Percentiles rank a stretch among this genome's conserved stretches.
phyloP scores from a whole-genome alignment of 2,329 filamentous ascomycete species.

The Byssoonygena ceratinophila region DNA sequence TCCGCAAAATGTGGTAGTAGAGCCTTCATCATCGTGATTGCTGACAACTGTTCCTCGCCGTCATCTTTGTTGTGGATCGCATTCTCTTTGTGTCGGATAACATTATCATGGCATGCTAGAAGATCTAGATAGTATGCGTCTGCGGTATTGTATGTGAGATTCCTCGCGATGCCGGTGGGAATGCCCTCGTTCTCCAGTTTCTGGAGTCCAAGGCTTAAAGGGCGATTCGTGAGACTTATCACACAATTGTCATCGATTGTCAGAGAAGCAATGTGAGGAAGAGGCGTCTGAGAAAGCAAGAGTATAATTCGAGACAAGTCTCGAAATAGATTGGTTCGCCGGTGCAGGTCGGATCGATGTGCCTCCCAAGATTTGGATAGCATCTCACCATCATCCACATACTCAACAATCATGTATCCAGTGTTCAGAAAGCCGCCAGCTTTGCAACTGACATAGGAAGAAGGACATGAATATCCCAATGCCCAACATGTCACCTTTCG shows the following conservation, averaged over 20 bases:
- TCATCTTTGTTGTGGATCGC: conserved; percentile 24
- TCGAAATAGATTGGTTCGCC: conserved; percentile 19
- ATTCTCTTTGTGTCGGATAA: conserved; percentile 29
- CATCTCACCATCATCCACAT: conserved; percentile 18
- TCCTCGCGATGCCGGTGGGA: conserved; percentile 25
- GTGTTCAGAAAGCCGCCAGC: conserved; percentile 19
- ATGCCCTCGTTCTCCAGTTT: conserved; percentile 28
- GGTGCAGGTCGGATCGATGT: conserved; percentile 6
- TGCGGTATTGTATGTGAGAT: conserved; percentile 24
- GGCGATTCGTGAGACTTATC: conserved; percentile 29
- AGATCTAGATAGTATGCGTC: conserved; percentile 28
- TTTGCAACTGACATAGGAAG: conserved; percentile 5
- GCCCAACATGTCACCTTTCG: conserved; percentile 6
- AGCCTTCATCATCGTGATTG: conserved; percentile 24
- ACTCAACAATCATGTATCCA: conserved; percentile 20
- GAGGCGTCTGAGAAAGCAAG: conserved; percentile 17
- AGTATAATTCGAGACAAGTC: conserved; percentile 21
- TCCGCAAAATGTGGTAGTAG: conserved; percentile 22
- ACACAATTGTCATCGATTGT: conserved; percentile 23
- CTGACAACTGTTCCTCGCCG: conserved; percentile 25
- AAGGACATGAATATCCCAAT: not conserved
- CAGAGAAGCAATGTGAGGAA: conserved; percentile 28
- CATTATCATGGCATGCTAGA: conserved; percentile 28
- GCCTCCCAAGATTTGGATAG: conserved; percentile 21
- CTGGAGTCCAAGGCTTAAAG: conserved; percentile 27